Evolutionary conservation across 257 asterid genomes (phyloP).

Genomic region (Mentha longifolia): DNA sequence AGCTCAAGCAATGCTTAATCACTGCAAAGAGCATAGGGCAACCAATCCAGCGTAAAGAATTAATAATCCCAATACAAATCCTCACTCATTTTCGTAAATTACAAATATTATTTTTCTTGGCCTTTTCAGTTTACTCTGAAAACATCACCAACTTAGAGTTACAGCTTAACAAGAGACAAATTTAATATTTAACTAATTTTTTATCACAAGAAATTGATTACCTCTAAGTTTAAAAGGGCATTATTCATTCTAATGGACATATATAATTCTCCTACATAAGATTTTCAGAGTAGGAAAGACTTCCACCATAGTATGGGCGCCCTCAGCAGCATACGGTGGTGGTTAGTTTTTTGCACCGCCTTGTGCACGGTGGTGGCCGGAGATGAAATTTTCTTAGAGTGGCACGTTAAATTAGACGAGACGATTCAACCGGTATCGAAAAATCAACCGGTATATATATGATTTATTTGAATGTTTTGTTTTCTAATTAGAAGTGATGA

Average conservation of each 20-base stretch:
- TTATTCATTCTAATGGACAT: no score
- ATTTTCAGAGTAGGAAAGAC: not conserved
- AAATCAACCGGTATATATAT: conserved; percentile 56
- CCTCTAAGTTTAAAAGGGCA: no score
- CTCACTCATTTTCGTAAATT: not conserved
- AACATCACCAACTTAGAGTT: no score
- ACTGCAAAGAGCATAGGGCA: not conserved
- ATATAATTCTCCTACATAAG: no score
- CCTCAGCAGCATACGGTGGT: conserved; percentile 38
- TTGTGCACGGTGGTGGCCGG: conserved; percentile 38
- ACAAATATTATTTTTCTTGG: not conserved
- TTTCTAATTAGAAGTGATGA: no score
- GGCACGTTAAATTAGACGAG: conserved; percentile 56
- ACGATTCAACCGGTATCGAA: conserved; percentile 43
- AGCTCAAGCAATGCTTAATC: not conserved
- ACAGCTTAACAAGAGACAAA: no score
- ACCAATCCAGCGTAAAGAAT: not conserved
- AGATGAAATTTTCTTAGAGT: conserved; percentile 50
- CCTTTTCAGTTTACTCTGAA: no score
- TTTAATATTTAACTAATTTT: no score
- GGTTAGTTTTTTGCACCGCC: conserved; percentile 37
- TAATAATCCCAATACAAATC: no score
- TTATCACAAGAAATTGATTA: no score
- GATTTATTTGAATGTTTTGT: not conserved
- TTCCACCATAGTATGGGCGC: conserved; percentile 36